These are phyloP conservation scores for Byssochlamys sp. DNA, from an alignment of 2,329 filamentous ascomycete species.

Conservation along the genomic window DNA sequence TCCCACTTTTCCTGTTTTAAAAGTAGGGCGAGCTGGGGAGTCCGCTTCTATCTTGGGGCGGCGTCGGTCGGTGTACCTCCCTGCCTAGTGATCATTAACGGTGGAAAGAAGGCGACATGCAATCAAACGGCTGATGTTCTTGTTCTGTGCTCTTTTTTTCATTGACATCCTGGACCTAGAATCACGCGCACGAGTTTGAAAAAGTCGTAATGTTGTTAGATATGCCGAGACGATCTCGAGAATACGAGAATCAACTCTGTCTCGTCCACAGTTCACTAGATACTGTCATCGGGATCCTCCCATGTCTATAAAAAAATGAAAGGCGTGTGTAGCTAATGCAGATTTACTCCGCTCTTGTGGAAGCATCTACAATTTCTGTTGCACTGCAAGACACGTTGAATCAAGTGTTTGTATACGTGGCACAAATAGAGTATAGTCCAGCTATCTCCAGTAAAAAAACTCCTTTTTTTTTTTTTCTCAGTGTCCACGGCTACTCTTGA, in stretches of 20 bases:
- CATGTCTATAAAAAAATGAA: neutral
- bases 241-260: neutral
- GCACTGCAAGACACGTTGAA: neutral
- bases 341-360: neutral
- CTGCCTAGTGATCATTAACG: neutral
- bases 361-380: neutral
- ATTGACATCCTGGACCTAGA: neutral
- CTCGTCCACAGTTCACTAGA: neutral
- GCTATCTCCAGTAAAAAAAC: neutral
- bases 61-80: neutral
- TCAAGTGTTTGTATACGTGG: neutral
- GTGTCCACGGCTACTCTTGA: neutral
- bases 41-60: neutral
- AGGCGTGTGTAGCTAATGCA: neutral
- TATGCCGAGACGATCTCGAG: neutral
- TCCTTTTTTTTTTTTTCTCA: neutral
- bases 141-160: neutral
- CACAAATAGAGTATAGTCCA: neutral
- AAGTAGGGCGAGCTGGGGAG: neutral
- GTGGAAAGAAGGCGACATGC: neutral
- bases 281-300: neutral
- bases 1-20: neutral
- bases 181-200: neutral
- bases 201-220: neutral
- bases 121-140: neutral